Evolutionary conservation across 305 asterid species (phyloP), one percentile per base, ranked within the genome.

Genomic region (Euphrasia arctica): DNA sequence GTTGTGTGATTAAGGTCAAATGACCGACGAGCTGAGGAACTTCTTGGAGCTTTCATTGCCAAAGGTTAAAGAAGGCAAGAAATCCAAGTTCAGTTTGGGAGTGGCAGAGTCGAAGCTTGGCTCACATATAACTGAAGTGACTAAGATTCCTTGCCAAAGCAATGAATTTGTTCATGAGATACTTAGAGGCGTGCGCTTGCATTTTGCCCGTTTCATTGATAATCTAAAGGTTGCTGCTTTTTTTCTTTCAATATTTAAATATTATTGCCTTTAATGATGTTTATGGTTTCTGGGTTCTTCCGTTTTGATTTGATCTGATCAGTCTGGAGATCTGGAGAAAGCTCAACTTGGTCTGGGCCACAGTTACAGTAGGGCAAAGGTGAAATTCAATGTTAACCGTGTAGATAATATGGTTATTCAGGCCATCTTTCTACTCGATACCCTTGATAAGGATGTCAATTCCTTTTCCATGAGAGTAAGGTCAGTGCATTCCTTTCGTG

Each of bases 401-500:
- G 98, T 91, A 1, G 98, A 91, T 70, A 89, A 89, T 73, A 92
- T 89, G 97, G 96, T 92, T 75, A 92, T 86, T 68, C 96, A 89
- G 80, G 96, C 98, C 27, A 92, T 92, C 74, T 88, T 89, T 78
- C 78, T 90, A 29, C 96, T 92, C 27, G 97, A 92, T 73, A 89
- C 98, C n/a, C 96, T 91, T 66, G 98, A 89, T 70, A 92, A 92
- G 76, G 98, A 92, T 79, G 56, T 92, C 70, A 92, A 92, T 78
- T 78, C 96, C 55, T 92, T 92, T 68, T 74, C 97, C 78, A 92
- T 92, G 98, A 80, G 96, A 87, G 90, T 90, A 47, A 89, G 96
- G 97, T 84, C 63, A 31, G 83, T 62, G 4, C 51, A 8, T 50
- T 32, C 50, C 52, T 27, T 45, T 49, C 61, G 29, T 34, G 31